A percentile compares a stretch with the other conserved stretches of the same genome.
Conservation (phyloP, 805 yeast genomes). For the Starmerella vaccinii region DNA sequence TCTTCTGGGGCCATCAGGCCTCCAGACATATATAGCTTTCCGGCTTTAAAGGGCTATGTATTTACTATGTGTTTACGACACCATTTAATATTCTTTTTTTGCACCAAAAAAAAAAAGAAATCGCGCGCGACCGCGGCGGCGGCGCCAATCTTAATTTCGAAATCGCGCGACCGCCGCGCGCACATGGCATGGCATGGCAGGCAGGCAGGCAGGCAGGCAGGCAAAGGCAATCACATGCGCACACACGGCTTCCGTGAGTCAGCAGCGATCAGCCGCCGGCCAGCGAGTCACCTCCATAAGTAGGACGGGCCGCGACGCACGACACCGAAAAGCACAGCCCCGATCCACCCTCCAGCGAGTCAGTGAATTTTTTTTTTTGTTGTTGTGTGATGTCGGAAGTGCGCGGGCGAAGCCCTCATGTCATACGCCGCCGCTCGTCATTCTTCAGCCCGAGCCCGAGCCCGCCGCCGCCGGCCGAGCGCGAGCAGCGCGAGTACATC, state of each 20-base stretch:
- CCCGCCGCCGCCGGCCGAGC: slow-evolving; percentile 32
- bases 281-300: too few relatives aligned
- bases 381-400: background rate
- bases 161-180: too few relatives aligned
- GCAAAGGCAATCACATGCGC: background rate
- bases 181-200: too few relatives aligned
- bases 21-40: background rate
- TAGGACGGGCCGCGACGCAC: too few relatives aligned
- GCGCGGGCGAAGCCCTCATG: slow-evolving; percentile 18
- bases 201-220: too few relatives aligned
- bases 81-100: too few relatives aligned
- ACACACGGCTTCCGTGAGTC: background rate
- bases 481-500: slow-evolving; percentile 62
- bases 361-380: background rate
- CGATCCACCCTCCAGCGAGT: too few relatives aligned
- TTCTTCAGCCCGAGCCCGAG: slow-evolving; percentile 32
- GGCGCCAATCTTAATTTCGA: too few relatives aligned
- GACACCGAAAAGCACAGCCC: background rate
- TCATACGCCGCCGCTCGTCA: slow-evolving; percentile 28
- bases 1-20: background rate
- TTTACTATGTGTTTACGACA: background rate
- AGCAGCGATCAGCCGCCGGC: background rate
- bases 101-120: too few relatives aligned
- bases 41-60: background rate
- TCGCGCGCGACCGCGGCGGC: too few relatives aligned